Evolutionary conservation across 2,329 filamentous ascomycete genomes (phyloP).

Genomic region (Zymoseptoria passerinii): DNA sequence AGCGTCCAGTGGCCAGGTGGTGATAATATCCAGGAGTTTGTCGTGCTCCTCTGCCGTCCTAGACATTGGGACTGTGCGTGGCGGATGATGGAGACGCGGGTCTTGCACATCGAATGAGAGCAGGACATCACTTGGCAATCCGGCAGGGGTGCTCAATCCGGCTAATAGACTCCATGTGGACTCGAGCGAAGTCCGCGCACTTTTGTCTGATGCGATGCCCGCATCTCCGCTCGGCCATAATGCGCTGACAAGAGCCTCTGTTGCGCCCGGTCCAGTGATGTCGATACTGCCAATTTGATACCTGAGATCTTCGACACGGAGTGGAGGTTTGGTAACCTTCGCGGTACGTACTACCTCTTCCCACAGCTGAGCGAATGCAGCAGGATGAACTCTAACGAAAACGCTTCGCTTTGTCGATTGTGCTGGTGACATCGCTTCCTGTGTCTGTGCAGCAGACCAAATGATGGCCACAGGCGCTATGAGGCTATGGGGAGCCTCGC

Average conservation of each 20-base stretch:
- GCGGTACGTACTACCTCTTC: constrained; percentile 50
- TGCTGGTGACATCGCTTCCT: constrained; percentile 13
- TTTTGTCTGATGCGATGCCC: constrained; percentile 29
- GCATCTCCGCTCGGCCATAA: constrained; percentile 43
- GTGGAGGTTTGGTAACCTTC: constrained; percentile 52
- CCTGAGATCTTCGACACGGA: constrained; percentile 60
- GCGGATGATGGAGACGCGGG: constrained; percentile 71
- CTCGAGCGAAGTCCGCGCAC: constrained; percentile 36
- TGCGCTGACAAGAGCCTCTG: constrained; percentile 64
- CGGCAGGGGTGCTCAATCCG: constrained; percentile 58
- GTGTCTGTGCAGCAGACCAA: constrained; percentile 53
- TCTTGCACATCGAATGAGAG: constrained; percentile 69
- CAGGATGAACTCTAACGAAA: constrained; percentile 73
- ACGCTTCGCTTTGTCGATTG: constrained; percentile 42
- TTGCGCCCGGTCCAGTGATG: constrained; percentile 64
- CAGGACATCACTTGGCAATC: constrained; percentile 60
- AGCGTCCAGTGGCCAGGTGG: constrained; percentile 59
- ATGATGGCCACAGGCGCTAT: constrained; percentile 68
- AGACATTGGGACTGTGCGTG: constrained; percentile 42
- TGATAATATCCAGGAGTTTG: constrained; percentile 51
- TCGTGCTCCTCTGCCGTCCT: constrained; percentile 20
- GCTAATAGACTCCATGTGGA: constrained; percentile 43
- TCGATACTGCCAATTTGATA: constrained; percentile 68
- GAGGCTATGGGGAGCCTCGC: constrained; percentile 43
- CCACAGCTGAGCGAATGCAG: constrained; percentile 65